Evolutionary conservation across 2,329 filamentous ascomycete genomes (phyloP), one percentile per base, ranked within the genome.

Genomic region (Fusarium albosuccineum): DNA sequence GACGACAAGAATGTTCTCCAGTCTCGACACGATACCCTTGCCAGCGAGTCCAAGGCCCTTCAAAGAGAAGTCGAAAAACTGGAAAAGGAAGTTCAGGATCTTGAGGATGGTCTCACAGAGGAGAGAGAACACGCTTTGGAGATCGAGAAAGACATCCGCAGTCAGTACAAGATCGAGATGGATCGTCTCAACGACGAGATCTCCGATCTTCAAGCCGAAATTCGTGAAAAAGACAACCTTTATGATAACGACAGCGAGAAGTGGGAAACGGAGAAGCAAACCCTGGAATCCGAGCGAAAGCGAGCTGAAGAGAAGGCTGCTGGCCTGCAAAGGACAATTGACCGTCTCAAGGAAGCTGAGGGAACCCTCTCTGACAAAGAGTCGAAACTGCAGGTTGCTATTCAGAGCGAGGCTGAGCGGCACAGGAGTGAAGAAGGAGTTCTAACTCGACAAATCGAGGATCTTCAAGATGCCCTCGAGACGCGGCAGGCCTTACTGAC

Each of bases 1-100:
- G 87, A 89, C 64, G 91, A 93, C 75, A 93, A 92, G 75, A 86
- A 89, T 52, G 78, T 92, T 11, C 80, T 94, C 16, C 90, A 92
- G 73, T 86, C 83, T 45, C 89, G 91, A 5, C 88, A 93, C 70
- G 88, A 93, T 66, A 83, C 89, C 6, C 77, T 94, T 27, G 87
- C 86, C 1, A 83, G 82, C 36, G 91, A 94, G 75, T 91, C 89
- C 2, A 81, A 84, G 6, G 82, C 87, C n/a, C 79, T 94, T 11
- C 90, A 92, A 73, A 83, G 83, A 27, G 90, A 93, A 45, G 79
- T 93, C 4, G 76, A 83, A 33, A 81, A 77, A 44, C 73, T 87
- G 33, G 81, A 85, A 60, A 82, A 74, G 62, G 77, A 83, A 16
- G 76, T 84, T 5, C 74, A 79, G 13, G 81, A 86, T 54, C 77